Percentiles rank a stretch among this genome's conserved stretches.
Evolutionary conservation across 768 basidiomycete genomes (phyloP).

Genomic region (Suillus bovinus): DNA sequence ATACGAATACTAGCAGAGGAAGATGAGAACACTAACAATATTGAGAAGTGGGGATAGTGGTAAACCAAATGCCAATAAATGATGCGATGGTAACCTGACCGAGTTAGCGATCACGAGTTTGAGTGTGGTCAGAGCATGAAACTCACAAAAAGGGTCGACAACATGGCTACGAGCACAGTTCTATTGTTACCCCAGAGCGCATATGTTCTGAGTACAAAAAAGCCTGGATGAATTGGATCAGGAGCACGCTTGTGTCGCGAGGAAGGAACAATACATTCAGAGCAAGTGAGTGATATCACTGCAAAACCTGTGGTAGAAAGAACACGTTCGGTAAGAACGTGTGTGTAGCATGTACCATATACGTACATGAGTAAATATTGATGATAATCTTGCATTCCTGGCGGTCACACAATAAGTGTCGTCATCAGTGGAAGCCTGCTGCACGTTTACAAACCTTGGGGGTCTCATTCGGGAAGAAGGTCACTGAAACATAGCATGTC

Average conservation of each 20-base stretch:
- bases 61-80: neutral
- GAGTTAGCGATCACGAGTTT: neutral
- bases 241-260: neutral
- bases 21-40: neutral
- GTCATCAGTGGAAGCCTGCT: neutral
- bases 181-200: neutral
- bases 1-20: neutral
- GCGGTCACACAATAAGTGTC: neutral
- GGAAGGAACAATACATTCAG: neutral
- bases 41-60: neutral
- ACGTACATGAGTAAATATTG: neutral
- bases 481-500: neutral
- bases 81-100: neutral
- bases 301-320: neutral
- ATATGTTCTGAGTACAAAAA: neutral
- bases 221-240: neutral
- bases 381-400: neutral
- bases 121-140: neutral
- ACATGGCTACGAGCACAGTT: neutral
- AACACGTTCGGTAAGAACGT: neutral
- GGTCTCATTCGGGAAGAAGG: neutral
- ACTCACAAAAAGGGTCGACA: neutral
- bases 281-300: slow-evolving; percentile 1
- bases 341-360: neutral
- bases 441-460: neutral